phyloP scores from a whole-genome alignment of 768 basidiomycete species.

The Panaeolus papilionaceus region DNA sequence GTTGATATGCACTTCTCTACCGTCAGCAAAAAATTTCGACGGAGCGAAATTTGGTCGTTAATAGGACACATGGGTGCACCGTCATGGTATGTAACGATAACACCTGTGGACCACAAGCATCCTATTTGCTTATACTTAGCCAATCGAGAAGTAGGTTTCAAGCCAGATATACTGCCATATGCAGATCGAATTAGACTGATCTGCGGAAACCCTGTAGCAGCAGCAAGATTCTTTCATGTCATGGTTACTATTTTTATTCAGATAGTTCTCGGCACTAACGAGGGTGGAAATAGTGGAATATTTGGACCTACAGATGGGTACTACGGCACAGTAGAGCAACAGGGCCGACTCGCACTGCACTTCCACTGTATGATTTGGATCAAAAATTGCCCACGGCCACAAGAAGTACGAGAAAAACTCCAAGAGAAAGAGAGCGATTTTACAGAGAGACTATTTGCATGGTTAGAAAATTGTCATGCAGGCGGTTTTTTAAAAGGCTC shows the following conservation, averaged over 20 bases:
- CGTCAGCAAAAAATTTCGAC: constrained; percentile 31
- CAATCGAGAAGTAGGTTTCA: constrained; percentile 26
- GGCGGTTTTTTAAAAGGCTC: constrained; percentile 38
- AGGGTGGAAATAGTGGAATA: constrained; percentile 23
- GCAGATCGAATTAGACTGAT: constrained; percentile 2
- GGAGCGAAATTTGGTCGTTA: constrained; percentile 37
- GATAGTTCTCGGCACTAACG: constrained; percentile 28
- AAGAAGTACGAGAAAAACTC: constrained; percentile 37
- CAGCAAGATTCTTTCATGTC: constrained; percentile 36
- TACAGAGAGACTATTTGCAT: constrained; percentile 33
- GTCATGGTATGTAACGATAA: constrained; percentile 38
- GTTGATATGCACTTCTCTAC: constrained; percentile 36
- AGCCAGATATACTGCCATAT: constrained; percentile 12
- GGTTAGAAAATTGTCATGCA: constrained; percentile 35
- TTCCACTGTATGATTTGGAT: constrained; percentile 44
- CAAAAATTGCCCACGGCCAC: constrained; percentile 30
- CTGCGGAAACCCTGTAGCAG: constrained; percentile 13
- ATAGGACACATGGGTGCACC: constrained; percentile 30
- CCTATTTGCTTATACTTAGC: constrained; percentile 40
- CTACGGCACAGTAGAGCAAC: constrained; percentile 45
- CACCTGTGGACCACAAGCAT: constrained; percentile 33
- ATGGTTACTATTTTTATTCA: constrained; percentile 35
- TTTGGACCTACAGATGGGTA: constrained; percentile 37
- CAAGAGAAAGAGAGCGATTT: constrained; percentile 32
- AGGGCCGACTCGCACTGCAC: constrained; percentile 42